These are phyloP conservation scores for Sporodiniella umbellata DNA, from an alignment of 371 early-diverging fungal species.

Conservation along the genomic window DNA sequence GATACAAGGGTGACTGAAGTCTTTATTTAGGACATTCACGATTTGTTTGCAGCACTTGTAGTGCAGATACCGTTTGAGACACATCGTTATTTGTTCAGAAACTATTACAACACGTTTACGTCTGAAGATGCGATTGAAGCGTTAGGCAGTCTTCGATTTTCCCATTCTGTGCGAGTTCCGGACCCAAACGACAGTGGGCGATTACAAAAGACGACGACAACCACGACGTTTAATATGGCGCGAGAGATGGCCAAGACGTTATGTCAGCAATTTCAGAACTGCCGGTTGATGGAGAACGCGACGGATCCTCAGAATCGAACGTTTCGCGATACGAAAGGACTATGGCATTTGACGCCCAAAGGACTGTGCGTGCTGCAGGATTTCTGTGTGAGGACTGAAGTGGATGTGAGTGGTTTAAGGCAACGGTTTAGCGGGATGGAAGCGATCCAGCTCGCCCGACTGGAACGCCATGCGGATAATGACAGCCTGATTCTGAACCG, in stretches of 20 bases:
- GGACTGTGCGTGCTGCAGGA: conserved; percentile 57
- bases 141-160: conserved; percentile 50
- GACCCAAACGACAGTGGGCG: conserved; percentile 59
- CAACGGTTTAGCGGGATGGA: conserved; percentile 40
- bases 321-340: conserved; percentile 50
- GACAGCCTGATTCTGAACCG: conserved; percentile 37
- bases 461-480: conserved; percentile 39
- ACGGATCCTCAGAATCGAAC: conserved; percentile 48
- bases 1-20: no score
- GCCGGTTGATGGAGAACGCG: conserved; percentile 53
- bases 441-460: conserved; percentile 33
- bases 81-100: conserved; percentile 55
- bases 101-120: conserved; percentile 56
- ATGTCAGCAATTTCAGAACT: conserved; percentile 62
- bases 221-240: conserved; percentile 64
- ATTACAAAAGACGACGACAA: conserved; percentile 50
- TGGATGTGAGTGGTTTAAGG: conserved; percentile 24
- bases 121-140: conserved; percentile 60
- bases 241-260: conserved; percentile 63
- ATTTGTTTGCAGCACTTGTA: conserved; percentile 61
- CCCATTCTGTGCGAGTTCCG: conserved; percentile 52
- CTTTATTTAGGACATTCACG: conserved; percentile 55
- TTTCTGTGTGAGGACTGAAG: conserved; percentile 45
- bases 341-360: conserved; percentile 62
- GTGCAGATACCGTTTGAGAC: conserved; percentile 54